A percentile compares a stretch with the other conserved stretches of the same genome.
phyloP scores from a whole-genome alignment of 352 stramenopile genomes.

The Phytophthora europaea region DNA sequence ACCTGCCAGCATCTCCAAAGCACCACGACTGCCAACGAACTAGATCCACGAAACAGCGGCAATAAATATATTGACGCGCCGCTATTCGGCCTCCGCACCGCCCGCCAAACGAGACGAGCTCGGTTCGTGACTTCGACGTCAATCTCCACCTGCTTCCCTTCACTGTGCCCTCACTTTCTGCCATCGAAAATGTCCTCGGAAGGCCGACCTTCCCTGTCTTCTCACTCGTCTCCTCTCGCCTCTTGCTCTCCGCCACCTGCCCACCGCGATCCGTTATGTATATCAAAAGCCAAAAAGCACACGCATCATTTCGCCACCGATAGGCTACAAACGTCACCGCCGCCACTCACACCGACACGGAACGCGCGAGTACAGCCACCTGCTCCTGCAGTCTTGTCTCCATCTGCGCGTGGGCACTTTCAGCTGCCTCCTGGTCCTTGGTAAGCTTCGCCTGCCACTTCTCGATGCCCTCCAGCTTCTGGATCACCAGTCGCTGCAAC shows the following conservation, averaged over 20 bases:
- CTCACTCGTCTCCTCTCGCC: constrained; percentile 4
- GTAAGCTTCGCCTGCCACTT: constrained; percentile 79
- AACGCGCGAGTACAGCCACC: constrained; percentile 68
- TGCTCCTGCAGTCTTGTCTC: constrained; percentile 78
- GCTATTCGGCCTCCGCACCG: constrained; percentile 24
- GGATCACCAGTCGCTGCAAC: constrained; percentile 83
- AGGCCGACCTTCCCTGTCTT: constrained; percentile 24
- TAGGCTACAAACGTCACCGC: constrained; percentile 32
- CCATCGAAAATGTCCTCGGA: constrained; percentile 43
- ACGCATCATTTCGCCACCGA: constrained; percentile 40
- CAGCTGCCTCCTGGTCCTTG: constrained; percentile 66
- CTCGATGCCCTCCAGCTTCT: constrained; percentile 86
- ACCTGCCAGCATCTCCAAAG: constrained; percentile 3
- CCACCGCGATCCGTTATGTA: constrained; percentile 40
- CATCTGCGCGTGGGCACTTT: constrained; percentile 65
- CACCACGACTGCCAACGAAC: constrained; percentile 12
- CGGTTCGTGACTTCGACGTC: constrained; percentile 24
- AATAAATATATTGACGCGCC: constrained; percentile 59
- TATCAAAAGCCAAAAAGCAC: constrained; percentile 43
- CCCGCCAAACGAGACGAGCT: constrained; percentile 20
- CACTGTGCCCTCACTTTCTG: constrained; percentile 35
- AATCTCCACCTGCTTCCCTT: constrained; percentile 23
- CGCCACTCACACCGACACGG: constrained; percentile 58
- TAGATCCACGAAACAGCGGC: constrained; percentile 31
- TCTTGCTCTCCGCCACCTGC: constrained; percentile 26